Conservation (phyloP, 176 grass and related monocot species). For the Echinochloa phyllopogon region DNA sequence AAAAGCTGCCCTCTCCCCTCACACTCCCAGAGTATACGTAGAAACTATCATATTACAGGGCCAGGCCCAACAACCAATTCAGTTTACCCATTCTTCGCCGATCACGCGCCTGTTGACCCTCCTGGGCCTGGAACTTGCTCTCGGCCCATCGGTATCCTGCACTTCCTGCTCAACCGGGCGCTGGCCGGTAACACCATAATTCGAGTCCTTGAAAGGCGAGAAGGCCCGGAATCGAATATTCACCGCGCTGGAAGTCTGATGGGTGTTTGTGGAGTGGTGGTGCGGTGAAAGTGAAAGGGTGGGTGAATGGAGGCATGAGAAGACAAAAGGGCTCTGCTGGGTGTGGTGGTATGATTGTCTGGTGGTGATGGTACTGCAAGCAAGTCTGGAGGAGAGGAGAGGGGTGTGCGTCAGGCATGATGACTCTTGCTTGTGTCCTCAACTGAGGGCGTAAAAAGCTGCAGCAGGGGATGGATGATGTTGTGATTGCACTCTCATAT, state of each 20-base stretch:
- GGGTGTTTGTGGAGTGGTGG: not conserved
- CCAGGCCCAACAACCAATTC: too few relatives aligned
- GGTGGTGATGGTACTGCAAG: not conserved
- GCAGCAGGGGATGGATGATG: not conserved
- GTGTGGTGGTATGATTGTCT: not conserved
- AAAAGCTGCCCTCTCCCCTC: too few relatives aligned
- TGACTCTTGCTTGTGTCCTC: too few relatives aligned
- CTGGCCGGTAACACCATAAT: not conserved
- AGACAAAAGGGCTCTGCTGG: slow-evolving; percentile 23
- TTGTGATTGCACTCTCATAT: slow-evolving; percentile 3
- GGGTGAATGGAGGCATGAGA: not conserved
- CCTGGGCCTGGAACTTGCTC: too few relatives aligned
- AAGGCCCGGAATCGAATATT: slow-evolving; percentile 29
- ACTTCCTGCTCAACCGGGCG: too few relatives aligned
- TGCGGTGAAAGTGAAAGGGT: not conserved
- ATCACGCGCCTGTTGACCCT: too few relatives aligned
- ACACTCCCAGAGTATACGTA: too few relatives aligned
- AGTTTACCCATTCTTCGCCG: too few relatives aligned
- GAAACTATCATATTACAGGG: too few relatives aligned
- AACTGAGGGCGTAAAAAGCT: not conserved
- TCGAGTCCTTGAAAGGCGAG: slow-evolving; percentile 33
- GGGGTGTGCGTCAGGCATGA: too few relatives aligned
- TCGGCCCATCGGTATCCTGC: too few relatives aligned
- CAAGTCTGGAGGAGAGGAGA: not conserved
- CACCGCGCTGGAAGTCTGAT: not conserved